Percentiles rank a stretch among this genome's conserved stretches.
Evolutionary conservation across 2,329 filamentous ascomycete species (phyloP).

Genomic region (Apiospora arundinis): DNA sequence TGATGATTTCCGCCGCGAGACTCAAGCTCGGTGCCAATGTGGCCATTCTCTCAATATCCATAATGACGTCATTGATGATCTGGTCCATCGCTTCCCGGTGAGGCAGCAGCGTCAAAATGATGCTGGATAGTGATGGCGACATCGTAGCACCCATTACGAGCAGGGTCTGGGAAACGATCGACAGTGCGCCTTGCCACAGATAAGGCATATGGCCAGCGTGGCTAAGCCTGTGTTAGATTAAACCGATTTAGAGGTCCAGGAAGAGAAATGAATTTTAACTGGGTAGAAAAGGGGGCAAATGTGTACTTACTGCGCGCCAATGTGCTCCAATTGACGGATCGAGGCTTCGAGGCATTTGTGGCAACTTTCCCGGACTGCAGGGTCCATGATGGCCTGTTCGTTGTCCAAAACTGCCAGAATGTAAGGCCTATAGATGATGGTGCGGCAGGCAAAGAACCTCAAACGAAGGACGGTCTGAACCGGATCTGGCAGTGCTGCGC

Average conservation of each 20-base stretch:
- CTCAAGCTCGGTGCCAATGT: conserved; percentile 77
- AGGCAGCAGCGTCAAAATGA: conserved; percentile 64
- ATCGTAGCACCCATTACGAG: conserved; percentile 86
- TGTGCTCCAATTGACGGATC: conserved; percentile 79
- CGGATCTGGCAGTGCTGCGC: conserved; percentile 70
- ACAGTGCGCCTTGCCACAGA: conserved; percentile 83
- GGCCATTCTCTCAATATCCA: conserved; percentile 77
- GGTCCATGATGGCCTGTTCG: conserved; percentile 74
- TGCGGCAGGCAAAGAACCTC: conserved; percentile 84
- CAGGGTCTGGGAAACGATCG: conserved; percentile 81
- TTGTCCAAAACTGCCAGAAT: conserved; percentile 82
- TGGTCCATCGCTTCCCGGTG: conserved; percentile 70
- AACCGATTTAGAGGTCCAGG: conserved; percentile 18
- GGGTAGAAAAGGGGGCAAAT: conserved; percentile 30
- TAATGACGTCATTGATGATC: conserved; percentile 79
- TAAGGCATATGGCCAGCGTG: conserved; percentile 86
- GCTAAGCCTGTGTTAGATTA: conserved; percentile 53
- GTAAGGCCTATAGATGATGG: conserved; percentile 86
- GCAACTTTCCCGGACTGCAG: conserved; percentile 76
- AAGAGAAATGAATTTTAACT: conserved; percentile 15
- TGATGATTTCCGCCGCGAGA: conserved; percentile 80
- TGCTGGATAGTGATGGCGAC: conserved; percentile 72
- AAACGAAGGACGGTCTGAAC: conserved; percentile 81
- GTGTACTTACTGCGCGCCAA: conserved; percentile 72
- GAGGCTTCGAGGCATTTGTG: conserved; percentile 83